Evolutionary conservation across 2,329 filamentous ascomycete species (phyloP), one percentile per base, ranked within the genome.

Genomic region (Tolypocladium tropicale): DNA sequence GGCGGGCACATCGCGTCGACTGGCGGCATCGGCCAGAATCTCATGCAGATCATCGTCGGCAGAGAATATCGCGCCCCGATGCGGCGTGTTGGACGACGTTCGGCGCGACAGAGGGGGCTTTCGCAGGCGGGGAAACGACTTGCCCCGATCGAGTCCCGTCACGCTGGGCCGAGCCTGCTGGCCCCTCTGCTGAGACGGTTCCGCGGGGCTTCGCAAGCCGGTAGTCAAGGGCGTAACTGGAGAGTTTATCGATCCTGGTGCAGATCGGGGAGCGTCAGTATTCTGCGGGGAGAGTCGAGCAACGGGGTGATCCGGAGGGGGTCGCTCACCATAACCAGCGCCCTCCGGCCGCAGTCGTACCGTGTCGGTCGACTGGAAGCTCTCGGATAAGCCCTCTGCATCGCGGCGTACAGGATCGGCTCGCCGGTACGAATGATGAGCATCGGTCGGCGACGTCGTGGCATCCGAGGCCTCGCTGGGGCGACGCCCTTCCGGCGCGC

Each of bases 21-120:
- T 75, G 49, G 72, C 73, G 59, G 80, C 73, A 65, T 91, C 88
- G 59, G 83, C 82, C 66, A 89, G 85, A 23, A 96, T 84, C 70
- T 96, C 93, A 61, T 84, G 80, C 28, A 85, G 77, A 66, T 90
- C 91, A 69, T 97, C 93, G 67, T 97, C 92, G 52, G 90, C 90
- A 0, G 92, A 96, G 73, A 95, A 97, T 58, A 93, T 79, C 59
- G 89, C 88, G 33, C 92, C 89, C 55, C 90, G 86, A 67, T 93
- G 84, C 3, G 90, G 91, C 43, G 84, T 84, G 56, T 82, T 89
- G 28, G 90, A 90, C 1, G 90, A 93, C 57, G 85, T 78, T 59
- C 90, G 85, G 62, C 90, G 86, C 57, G 81, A 70, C 70, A 93
- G 82, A 12, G 81, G 74, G 21, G 90, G 90, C 69, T 93, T 95